Evolutionary conservation across 768 basidiomycete genomes (phyloP).

Genomic region (Lentinus brumalis): DNA sequence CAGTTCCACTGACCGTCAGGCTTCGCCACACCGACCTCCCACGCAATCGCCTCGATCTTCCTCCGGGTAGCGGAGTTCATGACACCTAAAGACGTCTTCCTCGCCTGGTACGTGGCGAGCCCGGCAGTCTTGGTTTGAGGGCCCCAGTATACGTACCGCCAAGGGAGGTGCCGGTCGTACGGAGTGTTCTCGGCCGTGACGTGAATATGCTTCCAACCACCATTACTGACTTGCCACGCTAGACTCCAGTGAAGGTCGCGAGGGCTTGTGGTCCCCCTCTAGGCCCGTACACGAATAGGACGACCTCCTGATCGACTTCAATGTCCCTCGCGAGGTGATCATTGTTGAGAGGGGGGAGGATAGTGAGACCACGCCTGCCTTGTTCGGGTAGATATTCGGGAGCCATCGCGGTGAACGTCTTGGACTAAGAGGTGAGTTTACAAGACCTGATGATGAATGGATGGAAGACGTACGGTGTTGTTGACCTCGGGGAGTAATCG

Average conservation of each 20-base stretch:
- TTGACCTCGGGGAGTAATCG: no score
- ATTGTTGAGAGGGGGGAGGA: no score
- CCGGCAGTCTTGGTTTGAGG: neutral
- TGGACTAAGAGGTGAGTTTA: no score
- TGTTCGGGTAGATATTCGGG: no score
- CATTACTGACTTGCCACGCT: neutral
- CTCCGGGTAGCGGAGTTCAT: neutral
- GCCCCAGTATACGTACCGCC: constrained; percentile 1
- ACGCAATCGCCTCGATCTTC: neutral
- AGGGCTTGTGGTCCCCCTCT: no score
- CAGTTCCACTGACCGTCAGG: neutral
- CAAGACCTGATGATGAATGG: no score
- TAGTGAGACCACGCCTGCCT: no score
- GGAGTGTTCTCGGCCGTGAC: neutral
- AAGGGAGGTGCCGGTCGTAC: neutral
- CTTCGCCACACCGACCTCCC: neutral
- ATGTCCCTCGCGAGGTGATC: no score
- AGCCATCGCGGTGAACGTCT: no score
- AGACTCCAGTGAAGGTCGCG: neutral
- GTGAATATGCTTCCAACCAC: neutral
- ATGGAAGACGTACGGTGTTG: no score
- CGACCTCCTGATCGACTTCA: no score
- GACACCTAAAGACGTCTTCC: neutral
- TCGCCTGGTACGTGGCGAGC: neutral
- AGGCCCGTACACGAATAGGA: no score